phyloP scores from a whole-genome alignment of 306 rosid species.

The Dryas alaskensis region DNA sequence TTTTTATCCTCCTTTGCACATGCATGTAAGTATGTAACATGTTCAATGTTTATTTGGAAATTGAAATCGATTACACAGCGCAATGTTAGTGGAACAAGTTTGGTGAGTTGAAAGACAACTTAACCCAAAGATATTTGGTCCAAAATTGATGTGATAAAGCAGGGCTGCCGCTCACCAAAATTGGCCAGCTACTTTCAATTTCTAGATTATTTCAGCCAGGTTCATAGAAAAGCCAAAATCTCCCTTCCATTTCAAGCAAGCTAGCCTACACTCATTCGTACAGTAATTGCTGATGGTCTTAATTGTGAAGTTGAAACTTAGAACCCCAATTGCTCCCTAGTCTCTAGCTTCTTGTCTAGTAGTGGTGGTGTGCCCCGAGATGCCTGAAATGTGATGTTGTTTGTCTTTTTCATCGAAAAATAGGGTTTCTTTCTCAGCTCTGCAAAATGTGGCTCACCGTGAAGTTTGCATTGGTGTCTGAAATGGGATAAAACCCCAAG shows the following conservation, averaged over 20 bases:
- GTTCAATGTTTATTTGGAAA: neutral
- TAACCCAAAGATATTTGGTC: neutral
- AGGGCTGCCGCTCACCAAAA: neutral
- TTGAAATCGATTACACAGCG: neutral
- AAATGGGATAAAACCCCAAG: neutral
- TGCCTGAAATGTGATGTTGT: neutral
- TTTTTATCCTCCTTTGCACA: neutral
- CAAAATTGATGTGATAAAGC: neutral
- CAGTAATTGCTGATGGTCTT: neutral
- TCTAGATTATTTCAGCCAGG: neutral
- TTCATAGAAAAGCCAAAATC: neutral
- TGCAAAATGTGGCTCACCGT: constrained; percentile 30
- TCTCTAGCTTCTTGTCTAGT: neutral
- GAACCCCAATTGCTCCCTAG: neutral
- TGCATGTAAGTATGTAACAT: neutral
- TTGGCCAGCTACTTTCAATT: neutral
- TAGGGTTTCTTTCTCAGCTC: constrained; percentile 4
- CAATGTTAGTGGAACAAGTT: neutral
- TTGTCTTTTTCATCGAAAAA: neutral
- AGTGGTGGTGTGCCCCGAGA: neutral
- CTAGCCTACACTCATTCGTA: too few relatives aligned
- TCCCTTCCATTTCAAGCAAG: neutral
- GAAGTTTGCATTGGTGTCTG: constrained; percentile 27
- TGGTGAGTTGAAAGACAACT: constrained; percentile 12
- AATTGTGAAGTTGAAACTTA: neutral